These are phyloP conservation scores for Nyssa sinensis DNA, from an alignment of 148 eudicot genomes.

Conservation along the genomic window DNA sequence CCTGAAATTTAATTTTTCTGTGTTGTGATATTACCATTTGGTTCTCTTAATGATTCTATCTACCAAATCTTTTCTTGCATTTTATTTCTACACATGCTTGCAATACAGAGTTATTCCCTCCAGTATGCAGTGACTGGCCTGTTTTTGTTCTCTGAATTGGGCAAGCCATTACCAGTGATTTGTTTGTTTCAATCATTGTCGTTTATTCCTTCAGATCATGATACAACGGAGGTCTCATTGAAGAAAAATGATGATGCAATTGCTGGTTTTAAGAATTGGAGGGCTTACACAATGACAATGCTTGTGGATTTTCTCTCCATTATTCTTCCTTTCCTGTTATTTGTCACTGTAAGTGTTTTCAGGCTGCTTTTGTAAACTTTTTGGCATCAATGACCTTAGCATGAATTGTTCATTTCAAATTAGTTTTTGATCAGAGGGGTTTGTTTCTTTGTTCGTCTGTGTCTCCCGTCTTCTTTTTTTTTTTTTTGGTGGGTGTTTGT, in stretches of 20 bases:
- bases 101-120: background rate
- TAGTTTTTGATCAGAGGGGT: background rate
- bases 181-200: slow-evolving; percentile 6
- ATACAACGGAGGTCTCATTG: slow-evolving; percentile 17
- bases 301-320: slow-evolving; percentile 61
- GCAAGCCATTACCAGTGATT: background rate
- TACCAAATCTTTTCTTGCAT: background rate
- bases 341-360: slow-evolving; percentile 68
- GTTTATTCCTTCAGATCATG: slow-evolving; percentile 34
- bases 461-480: too few relatives aligned
- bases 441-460: too few relatives aligned
- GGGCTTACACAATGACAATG: slow-evolving; percentile 41
- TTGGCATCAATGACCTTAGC: background rate
- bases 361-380: background rate
- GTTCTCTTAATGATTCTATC: background rate
- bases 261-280: slow-evolving; percentile 32
- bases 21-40: background rate
- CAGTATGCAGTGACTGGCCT: background rate
- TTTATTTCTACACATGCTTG: background rate
- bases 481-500: too few relatives aligned
- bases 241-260: slow-evolving; percentile 65
- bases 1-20: too few relatives aligned
- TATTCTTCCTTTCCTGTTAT: slow-evolving; percentile 56
- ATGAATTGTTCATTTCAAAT: background rate
- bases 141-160: background rate